Conservation (phyloP, 1,284 basidiomycete genomes). For the Uromyces viciae-fabae region DNA sequence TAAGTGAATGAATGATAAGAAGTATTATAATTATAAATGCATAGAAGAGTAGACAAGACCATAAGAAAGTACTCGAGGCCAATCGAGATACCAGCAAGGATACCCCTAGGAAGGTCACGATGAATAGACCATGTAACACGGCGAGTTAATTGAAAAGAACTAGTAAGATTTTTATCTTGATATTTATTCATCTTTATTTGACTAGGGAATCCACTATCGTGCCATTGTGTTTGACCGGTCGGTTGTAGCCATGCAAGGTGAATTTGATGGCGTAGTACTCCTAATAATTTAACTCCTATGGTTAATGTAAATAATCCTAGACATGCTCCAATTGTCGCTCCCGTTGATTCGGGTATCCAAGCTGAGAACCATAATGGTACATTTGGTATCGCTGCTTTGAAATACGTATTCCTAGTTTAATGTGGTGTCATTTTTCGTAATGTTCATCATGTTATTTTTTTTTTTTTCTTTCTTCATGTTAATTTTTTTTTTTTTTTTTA, state of each 20-base stretch:
- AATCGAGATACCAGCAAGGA: conserved; percentile 27
- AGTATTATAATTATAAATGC: not conserved
- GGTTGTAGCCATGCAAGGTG: conserved; percentile 33
- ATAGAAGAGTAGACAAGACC: not conserved
- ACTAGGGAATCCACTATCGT: not conserved
- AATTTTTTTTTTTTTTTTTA: not conserved
- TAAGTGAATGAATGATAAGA: not conserved
- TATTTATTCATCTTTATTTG: too few relatives aligned
- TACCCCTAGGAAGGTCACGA: conserved; percentile 30
- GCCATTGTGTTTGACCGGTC: conserved; percentile 15
- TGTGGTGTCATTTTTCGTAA: not conserved
- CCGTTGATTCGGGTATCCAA: conserved; percentile 17
- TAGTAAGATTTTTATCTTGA: not conserved
- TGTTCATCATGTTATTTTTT: not conserved
- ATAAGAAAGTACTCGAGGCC: conserved; percentile 36
- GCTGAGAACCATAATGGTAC: conserved; percentile 34
- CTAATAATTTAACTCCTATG: conserved; percentile 15
- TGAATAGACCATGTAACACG: conserved; percentile 22
- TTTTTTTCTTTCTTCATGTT: not conserved
- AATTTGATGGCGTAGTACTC: conserved; percentile 32
- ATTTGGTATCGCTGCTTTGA: conserved; percentile 10
- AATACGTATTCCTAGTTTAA: conserved; percentile 23
- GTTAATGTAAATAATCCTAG: conserved; percentile 32
- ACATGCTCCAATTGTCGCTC: conserved; percentile 34
- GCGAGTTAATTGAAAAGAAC: not conserved